These are phyloP conservation scores for Aspergillus sojae DNA, from an alignment of 2,329 filamentous ascomycete genomes.

Conservation along the genomic window DNA sequence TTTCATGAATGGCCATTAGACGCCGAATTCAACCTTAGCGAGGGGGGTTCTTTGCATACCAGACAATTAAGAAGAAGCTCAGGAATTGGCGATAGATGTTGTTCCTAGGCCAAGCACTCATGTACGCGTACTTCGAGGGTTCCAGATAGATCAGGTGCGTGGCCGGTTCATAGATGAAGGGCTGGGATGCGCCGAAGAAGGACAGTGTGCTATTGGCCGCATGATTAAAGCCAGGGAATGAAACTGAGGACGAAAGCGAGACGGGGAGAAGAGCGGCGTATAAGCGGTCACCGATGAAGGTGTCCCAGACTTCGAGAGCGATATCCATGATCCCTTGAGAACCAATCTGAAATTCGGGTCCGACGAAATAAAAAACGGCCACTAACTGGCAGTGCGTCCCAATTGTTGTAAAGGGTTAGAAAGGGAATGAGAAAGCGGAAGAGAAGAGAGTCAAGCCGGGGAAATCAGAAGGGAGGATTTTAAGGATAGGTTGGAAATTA, in stretches of 20 bases:
- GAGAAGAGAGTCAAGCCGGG: neutral
- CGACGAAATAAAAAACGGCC: neutral
- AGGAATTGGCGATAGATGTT: slow-evolving; percentile 74
- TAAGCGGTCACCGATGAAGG: slow-evolving; percentile 75
- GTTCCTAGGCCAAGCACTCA: slow-evolving; percentile 76
- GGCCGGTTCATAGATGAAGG: slow-evolving; percentile 66
- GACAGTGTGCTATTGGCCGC: slow-evolving; percentile 59
- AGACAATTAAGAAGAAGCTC: slow-evolving; percentile 81
- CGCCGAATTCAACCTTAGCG: neutral
- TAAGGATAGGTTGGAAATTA: neutral
- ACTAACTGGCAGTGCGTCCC: neutral
- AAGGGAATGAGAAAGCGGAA: neutral
- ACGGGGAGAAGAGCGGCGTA: slow-evolving; percentile 74
- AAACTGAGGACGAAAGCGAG: slow-evolving; percentile 56
- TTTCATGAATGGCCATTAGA: slow-evolving; percentile 10
- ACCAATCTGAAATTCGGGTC: neutral
- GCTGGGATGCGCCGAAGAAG: slow-evolving; percentile 56
- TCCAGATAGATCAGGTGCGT: slow-evolving; percentile 69
- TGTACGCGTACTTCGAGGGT: slow-evolving; percentile 75
- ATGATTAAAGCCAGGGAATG: slow-evolving; percentile 52
- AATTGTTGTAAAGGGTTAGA: neutral
- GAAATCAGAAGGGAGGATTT: neutral
- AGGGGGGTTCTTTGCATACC: slow-evolving; percentile 57
- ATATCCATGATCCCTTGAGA: slow-evolving; percentile 72
- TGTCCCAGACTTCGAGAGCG: slow-evolving; percentile 82